Evolutionary conservation across 371 early-diverging fungal species (phyloP).

Genomic region (Entomophthora muscae): DNA sequence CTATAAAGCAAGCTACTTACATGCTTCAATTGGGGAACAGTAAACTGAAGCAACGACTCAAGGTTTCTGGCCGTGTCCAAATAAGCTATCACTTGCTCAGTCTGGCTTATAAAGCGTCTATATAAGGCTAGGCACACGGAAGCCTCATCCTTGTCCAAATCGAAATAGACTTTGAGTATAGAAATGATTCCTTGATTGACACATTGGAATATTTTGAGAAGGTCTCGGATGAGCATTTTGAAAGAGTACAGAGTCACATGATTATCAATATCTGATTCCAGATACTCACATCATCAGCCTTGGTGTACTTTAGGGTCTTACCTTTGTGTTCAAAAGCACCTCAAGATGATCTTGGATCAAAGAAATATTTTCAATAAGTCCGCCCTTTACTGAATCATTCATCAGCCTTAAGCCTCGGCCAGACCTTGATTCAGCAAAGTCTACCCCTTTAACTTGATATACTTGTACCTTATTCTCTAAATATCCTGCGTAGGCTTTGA

Average conservation of each 20-base stretch:
- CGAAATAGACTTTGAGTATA: slow-evolving; percentile 4
- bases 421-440: slow-evolving; percentile 1
- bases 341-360: slow-evolving; percentile 5
- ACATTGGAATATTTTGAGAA: background rate
- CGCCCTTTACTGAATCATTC: background rate
- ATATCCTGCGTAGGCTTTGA: background rate
- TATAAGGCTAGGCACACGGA: background rate
- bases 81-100: slow-evolving; percentile 1
- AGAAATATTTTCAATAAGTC: background rate
- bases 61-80: background rate
- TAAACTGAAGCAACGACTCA: background rate
- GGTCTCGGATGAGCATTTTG: slow-evolving; percentile 1
- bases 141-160: background rate
- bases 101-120: background rate
- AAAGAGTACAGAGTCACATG: background rate
- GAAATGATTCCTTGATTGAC: slow-evolving; percentile 5
- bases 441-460: background rate
- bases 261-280: slow-evolving; percentile 3
- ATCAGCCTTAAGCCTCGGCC: background rate
- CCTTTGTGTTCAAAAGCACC: background rate
- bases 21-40: slow-evolving; percentile 5
- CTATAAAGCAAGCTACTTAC: background rate
- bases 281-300: background rate
- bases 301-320: background rate
- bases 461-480: slow-evolving; percentile 5